These are phyloP conservation scores for Septoria petroselini DNA, from an alignment of 2,329 filamentous ascomycete species.

Conservation along the genomic window DNA sequence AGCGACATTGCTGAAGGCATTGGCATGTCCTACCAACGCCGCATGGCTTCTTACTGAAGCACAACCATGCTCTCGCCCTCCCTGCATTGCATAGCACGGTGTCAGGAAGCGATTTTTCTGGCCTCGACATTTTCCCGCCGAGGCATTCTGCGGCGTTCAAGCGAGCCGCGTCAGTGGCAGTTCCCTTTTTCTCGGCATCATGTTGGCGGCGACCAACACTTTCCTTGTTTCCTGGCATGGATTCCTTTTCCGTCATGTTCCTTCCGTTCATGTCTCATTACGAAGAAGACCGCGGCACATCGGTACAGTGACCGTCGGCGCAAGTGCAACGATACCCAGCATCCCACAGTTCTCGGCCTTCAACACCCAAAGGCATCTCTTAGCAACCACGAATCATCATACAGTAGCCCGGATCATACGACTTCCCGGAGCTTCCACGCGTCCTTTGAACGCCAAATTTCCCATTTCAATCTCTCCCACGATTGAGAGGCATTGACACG, in stretches of 20 bases:
- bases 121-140: slow-evolving; percentile 9
- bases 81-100: slow-evolving; percentile 22
- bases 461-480: slow-evolving; percentile 19
- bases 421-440: slow-evolving; percentile 20
- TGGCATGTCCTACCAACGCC: slow-evolving; percentile 34
- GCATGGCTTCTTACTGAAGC: slow-evolving; percentile 39
- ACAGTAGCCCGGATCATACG: slow-evolving; percentile 19
- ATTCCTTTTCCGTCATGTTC: slow-evolving; percentile 19
- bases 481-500: slow-evolving; percentile 22
- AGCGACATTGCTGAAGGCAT: slow-evolving; percentile 34
- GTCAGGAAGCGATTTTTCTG: slow-evolving; percentile 15
- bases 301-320: slow-evolving; percentile 18
- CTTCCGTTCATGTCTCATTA: slow-evolving; percentile 27
- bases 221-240: slow-evolving; percentile 15
- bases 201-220: slow-evolving; percentile 23
- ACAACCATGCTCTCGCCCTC: slow-evolving; percentile 17
- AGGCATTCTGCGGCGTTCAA: slow-evolving; percentile 30
- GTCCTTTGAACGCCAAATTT: slow-evolving; percentile 19
- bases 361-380: slow-evolving; percentile 12
- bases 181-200: slow-evolving; percentile 23
- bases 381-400: slow-evolving; percentile 18
- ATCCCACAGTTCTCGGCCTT: slow-evolving; percentile 18
- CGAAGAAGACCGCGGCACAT: slow-evolving; percentile 20
- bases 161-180: slow-evolving; percentile 22
- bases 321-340: slow-evolving; percentile 25